Base-by-base conservation (phyloP, 2,329 filamentous ascomycete genomes). In the Paecilomyces sp. region DNA sequence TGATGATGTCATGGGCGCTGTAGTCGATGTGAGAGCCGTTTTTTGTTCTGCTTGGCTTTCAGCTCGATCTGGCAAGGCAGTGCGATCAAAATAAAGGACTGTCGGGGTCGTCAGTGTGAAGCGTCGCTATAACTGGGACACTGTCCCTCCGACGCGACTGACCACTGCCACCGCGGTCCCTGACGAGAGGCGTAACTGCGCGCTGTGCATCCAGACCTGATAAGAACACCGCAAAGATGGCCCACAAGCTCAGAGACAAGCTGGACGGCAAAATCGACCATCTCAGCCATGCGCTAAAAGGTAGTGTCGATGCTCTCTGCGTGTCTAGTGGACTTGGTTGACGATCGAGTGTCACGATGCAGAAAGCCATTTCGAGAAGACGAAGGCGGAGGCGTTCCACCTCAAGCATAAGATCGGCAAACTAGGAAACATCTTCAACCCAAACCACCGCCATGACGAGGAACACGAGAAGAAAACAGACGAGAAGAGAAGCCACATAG, bases 381-480 rank as follows among this genome's bases (percentile, higher is more conserved):
- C 24, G 5, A 55, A 33, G 22, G 24, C 52, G 13, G 36, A 36
- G 55, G 18, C 18, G n/a, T 7, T 36, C 34, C 83, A 88, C 66
- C 67, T 85, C 55, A 88, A 86, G 73, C 78, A 86, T 70, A 84
- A 84, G 62, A 71, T 88, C 31, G 85, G 85, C 62, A 88, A 88
- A 66, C 82, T 87, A 62, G 78, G 79, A 66, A 88, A 88, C 66
- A 72, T 88, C 62, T 84, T 96, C 77, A 97, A 97, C 70, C 80
- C 83, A 25, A 90, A 95, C 64, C 93, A 97, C 74, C 89, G 93
- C 58, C 93, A 97, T 72, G 93, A 97, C 71, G 93, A 97, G 75
- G 88, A 88, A 65, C 92, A 97, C 72, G 94, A 97, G 73, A 82
- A 93, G 74, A 80, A 76, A 9, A 93, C 90, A 52, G 93, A 97